phyloP scores from a whole-genome alignment of 352 stramenopile genomes.

The Pythium dissotocum region DNA sequence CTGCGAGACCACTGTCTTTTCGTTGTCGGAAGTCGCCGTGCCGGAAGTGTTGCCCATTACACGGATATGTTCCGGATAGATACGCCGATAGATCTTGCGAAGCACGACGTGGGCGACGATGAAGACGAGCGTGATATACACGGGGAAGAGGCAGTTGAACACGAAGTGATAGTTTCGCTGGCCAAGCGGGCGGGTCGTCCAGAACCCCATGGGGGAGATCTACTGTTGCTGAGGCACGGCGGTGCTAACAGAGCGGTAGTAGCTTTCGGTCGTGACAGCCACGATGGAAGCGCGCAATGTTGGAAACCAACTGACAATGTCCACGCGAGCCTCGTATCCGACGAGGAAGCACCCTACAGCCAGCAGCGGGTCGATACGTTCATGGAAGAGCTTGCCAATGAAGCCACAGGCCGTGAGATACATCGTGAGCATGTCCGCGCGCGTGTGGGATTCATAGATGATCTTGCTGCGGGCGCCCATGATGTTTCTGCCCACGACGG shows the following conservation, averaged over 20 bases:
- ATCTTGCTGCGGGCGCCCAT: not conserved
- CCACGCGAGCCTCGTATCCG: constrained; percentile 3
- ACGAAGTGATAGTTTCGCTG: constrained; percentile 4
- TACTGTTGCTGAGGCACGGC: constrained; percentile 6
- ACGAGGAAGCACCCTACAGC: constrained; percentile 11
- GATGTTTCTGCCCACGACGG: constrained; percentile 16
- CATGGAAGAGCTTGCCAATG: constrained; percentile 7
- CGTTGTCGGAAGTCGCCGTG: not conserved
- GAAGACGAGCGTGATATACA: constrained; percentile 1
- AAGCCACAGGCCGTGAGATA: constrained; percentile 30
- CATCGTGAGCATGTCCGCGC: constrained; percentile 36
- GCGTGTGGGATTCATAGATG: not conserved
- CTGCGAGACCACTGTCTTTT: constrained; percentile 1
- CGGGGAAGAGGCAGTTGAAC: constrained; percentile 8
- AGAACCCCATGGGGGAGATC: constrained; percentile 32
- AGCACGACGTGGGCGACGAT: constrained; percentile 8
- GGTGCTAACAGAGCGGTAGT: not conserved
- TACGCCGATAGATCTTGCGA: constrained; percentile 31
- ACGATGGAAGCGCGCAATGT: not conserved
- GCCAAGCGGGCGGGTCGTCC: constrained; percentile 11
- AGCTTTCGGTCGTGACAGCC: constrained; percentile 25
- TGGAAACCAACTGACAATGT: constrained; percentile 1
- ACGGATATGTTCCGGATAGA: constrained; percentile 11
- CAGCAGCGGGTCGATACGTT: constrained; percentile 19
- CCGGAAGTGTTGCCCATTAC: not conserved